phyloP scores from a whole-genome alignment of 2,329 filamentous ascomycete species.

The Graphilbum fragrans region DNA sequence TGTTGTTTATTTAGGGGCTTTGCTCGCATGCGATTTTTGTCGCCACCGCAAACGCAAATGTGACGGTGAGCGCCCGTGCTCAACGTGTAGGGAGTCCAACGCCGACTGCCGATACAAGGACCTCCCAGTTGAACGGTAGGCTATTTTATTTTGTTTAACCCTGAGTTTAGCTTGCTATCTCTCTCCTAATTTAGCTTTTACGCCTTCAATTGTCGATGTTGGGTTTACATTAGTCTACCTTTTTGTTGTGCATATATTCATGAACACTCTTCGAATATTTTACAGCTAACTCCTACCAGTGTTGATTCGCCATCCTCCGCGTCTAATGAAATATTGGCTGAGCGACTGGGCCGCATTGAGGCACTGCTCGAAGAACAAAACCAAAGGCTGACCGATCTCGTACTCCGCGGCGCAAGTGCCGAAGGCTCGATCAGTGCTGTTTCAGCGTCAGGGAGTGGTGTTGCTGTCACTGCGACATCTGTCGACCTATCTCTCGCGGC shows the following conservation, averaged over 20 bases:
- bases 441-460: background rate
- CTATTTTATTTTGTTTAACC: background rate
- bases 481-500: too few relatives aligned
- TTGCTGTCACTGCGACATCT: too few relatives aligned
- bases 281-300: background rate
- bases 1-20: conserved; percentile 16
- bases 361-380: conserved; percentile 15
- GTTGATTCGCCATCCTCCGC: conserved; percentile 2
- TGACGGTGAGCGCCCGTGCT: conserved; percentile 25
- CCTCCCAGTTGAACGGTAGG: conserved; percentile 17
- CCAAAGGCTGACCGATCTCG: conserved; percentile 11
- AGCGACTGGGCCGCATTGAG: conserved; percentile 25
- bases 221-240: background rate
- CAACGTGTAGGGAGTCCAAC: conserved; percentile 24
- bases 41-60: conserved; percentile 25
- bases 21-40: conserved; percentile 28
- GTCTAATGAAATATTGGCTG: conserved; percentile 19
- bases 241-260: background rate
- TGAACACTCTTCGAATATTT: too few relatives aligned
- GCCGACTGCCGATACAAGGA: conserved; percentile 27
- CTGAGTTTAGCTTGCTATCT: background rate
- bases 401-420: background rate
- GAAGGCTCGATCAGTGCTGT: background rate
- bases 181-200: background rate
- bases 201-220: background rate